Conservation (phyloP, 495 filamentous ascomycete species). For the Penicillium atrosanguineum region DNA sequence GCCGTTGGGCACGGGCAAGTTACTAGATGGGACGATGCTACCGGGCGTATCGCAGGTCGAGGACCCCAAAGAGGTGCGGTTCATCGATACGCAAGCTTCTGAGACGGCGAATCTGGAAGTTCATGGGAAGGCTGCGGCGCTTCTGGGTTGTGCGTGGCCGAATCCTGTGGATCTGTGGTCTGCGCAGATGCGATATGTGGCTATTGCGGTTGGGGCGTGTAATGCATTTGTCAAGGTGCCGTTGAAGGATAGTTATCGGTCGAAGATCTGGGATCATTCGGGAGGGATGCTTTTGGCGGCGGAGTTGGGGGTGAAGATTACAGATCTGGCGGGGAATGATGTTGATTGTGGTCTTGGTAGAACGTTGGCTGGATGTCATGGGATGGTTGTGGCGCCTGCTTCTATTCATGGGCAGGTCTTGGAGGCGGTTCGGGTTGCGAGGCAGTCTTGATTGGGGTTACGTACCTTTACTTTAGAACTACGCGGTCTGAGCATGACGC, state of each 20-base stretch:
- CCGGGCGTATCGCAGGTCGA: constrained; percentile 26
- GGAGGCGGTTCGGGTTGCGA: constrained; percentile 32
- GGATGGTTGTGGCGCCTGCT: constrained; percentile 44
- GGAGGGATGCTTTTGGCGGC: constrained; percentile 66
- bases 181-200: constrained; percentile 63
- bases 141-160: constrained; percentile 47
- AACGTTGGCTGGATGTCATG: constrained; percentile 37
- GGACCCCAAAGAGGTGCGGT: constrained; percentile 37
- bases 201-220: constrained; percentile 56
- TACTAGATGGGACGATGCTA: constrained; percentile 38
- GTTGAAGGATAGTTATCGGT: constrained; percentile 44
- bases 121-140: constrained; percentile 47
- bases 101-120: constrained; percentile 41
- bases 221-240: constrained; percentile 65
- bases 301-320: constrained; percentile 63
- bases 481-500: background rate
- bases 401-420: constrained; percentile 37
- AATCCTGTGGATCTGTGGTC: constrained; percentile 56
- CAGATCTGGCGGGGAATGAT: constrained; percentile 53
- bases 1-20: constrained; percentile 36
- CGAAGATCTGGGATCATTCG: constrained; percentile 72
- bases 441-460: background rate
- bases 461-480: background rate
- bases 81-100: constrained; percentile 45
- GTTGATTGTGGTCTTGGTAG: constrained; percentile 43